Percentiles rank a stretch among this genome's conserved stretches.
Conservation (phyloP, 2,329 filamentous ascomycete genomes). For the Pestalotiopsis sp. region DNA sequence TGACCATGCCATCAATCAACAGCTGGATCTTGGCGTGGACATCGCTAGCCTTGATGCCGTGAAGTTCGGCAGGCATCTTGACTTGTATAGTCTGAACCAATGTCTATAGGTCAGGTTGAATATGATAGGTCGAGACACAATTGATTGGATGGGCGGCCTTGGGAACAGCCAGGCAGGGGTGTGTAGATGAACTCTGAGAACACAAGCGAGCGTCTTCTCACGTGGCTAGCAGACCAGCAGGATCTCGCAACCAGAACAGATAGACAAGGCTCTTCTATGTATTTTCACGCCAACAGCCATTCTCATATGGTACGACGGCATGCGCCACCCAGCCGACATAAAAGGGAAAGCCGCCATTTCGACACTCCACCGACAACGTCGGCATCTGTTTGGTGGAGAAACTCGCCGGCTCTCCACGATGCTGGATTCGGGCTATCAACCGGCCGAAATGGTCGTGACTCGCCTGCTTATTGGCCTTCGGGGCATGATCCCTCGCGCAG, state of each 20-base stretch:
- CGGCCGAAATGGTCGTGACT: background rate
- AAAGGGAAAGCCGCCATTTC: slow-evolving; percentile 1
- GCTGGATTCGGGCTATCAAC: slow-evolving; percentile 7
- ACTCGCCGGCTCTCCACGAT: background rate
- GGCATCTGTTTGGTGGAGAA: slow-evolving; percentile 14
- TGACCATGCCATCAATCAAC: slow-evolving; percentile 73
- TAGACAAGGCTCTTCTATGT: background rate
- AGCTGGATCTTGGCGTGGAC: slow-evolving; percentile 59
- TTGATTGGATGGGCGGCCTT: background rate
- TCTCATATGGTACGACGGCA: background rate
- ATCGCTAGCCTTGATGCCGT: slow-evolving; percentile 46
- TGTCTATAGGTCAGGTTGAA: background rate
- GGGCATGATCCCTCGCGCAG: background rate
- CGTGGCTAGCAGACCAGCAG: background rate
- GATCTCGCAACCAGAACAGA: background rate
- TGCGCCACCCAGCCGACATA: background rate
- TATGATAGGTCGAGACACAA: background rate
- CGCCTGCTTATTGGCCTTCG: background rate
- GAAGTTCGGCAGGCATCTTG: slow-evolving; percentile 41
- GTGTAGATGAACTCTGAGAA: background rate
- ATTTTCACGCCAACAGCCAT: background rate
- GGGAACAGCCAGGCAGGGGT: background rate
- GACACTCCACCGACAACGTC: background rate
- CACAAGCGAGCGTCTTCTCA: slow-evolving; percentile 2
- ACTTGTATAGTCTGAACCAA: background rate